Conservation (phyloP, 2,329 filamentous ascomycete genomes). For the Verticillium dahliae region DNA sequence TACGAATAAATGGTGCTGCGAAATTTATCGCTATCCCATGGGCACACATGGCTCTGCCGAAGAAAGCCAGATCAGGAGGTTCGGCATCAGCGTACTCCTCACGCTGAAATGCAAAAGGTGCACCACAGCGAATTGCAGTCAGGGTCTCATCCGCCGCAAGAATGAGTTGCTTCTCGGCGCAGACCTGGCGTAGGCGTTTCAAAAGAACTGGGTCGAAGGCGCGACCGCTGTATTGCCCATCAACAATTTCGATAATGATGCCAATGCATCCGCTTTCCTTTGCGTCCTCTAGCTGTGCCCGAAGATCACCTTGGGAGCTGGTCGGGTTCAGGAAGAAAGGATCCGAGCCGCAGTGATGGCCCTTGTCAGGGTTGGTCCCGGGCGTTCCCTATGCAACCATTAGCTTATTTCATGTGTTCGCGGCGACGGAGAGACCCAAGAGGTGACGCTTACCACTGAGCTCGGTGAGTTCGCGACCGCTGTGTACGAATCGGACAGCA, state of each 20-base stretch:
- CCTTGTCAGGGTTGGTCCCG: not conserved
- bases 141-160: constrained; percentile 16
- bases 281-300: constrained; percentile 11
- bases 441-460: constrained; percentile 8
- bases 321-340: constrained; percentile 13
- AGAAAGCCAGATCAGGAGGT: constrained; percentile 16
- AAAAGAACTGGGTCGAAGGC: constrained; percentile 11
- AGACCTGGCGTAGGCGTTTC: constrained; percentile 8
- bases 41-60: constrained; percentile 11
- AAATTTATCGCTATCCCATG: constrained; percentile 6
- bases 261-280: constrained; percentile 15
- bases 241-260: constrained; percentile 15
- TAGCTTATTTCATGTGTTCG: not conserved
- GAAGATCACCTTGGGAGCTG: constrained; percentile 9
- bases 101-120: constrained; percentile 19
- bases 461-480: constrained; percentile 10
- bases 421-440: too few relatives aligned
- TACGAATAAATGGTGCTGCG: constrained; percentile 1
- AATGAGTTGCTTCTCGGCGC: constrained; percentile 11
- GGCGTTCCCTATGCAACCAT: not conserved
- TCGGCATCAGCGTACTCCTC: constrained; percentile 12
- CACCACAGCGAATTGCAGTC: constrained; percentile 16
- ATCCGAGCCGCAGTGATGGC: constrained; percentile 8
- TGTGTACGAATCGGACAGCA: constrained; percentile 15
- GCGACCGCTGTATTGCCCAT: constrained; percentile 15